Base-by-base conservation (phyloP, 202 grass and related monocot genomes). In the Schoenoplectus triqueter region DNA sequence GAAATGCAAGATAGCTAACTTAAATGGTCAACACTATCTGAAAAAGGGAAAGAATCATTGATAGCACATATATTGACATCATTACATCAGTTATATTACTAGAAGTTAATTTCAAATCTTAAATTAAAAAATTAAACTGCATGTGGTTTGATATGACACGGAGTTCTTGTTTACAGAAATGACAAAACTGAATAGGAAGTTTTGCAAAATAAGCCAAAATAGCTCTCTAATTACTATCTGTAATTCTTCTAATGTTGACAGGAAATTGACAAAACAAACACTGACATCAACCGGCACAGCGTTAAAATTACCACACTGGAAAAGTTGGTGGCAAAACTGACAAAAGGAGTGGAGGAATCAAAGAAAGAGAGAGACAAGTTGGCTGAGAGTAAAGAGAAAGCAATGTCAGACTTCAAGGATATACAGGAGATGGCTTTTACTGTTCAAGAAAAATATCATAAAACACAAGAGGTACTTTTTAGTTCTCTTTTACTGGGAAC, bases 251-350 rank as follows among this genome's bases (percentile, higher is more conserved):
- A 52, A 44, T 78, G 64, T 73, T 80, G 40, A 40, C 76, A 98
- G 96, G 91, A 95, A 85, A 90, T 98, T 91, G 91, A 98, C 90
- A 92, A 92, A 94, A 92, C 86, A 80, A 92, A 87, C 68, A 94
- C 92, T 42, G 93, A 98, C 67, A 94, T 98, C 78, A 95, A 95
- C 20, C 88, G 93, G 54, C 90, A 92, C 87, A 94, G 89, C 80
- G 93, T 98, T 87, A 91, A 88, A 57, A 90, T 95, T 75, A 73
- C 91, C 81, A 87, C 93, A 73, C 84, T 83, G 31, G 90, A 95
- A 82, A 98, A 94, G 69, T 86, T 91, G 82, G 55, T 92, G 45
- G 92, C 86, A 87, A 98, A 87, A 65, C 84, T 98, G 57, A 82
- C 88, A 11, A 98, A 90, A 76, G 80, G 82, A 13, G 84, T 92